These are phyloP conservation scores for Erodium trifolium DNA, from an alignment of 441 rosid genomes.

Conservation along the genomic window DNA sequence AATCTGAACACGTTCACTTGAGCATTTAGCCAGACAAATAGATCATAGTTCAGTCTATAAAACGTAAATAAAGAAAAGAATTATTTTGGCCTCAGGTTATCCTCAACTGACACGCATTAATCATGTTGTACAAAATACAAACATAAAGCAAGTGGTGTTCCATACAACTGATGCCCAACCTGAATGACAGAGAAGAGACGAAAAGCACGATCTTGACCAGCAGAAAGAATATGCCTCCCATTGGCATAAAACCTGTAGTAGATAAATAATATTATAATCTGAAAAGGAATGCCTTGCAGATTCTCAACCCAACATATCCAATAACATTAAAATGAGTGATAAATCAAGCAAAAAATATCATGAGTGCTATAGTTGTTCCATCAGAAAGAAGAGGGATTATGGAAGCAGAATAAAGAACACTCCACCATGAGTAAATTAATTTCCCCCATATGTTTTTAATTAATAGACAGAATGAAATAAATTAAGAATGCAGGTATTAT, in stretches of 20 bases:
- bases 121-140: not conserved
- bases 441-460: not conserved
- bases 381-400: not conserved
- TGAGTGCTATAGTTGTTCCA: not conserved
- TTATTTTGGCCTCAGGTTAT: not conserved
- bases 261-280: constrained; percentile 15
- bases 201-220: constrained; percentile 96
- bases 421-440: not conserved
- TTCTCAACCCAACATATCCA: not conserved
- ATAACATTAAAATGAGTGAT: not conserved
- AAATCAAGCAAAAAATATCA: not conserved
- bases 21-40: too few relatives aligned
- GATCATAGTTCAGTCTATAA: too few relatives aligned
- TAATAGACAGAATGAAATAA: not conserved
- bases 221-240: constrained; percentile 95
- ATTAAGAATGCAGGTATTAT: not conserved
- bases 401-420: not conserved
- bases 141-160: not conserved
- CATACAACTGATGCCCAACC: constrained; percentile 29
- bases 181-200: constrained; percentile 88
- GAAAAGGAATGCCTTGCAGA: not conserved
- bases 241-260: constrained; percentile 76
- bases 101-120: not conserved
- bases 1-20: too few relatives aligned
- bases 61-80: too few relatives aligned